A percentile compares a stretch with the other conserved stretches of the same genome.
Conservation (phyloP, 352 stramenopile species). For the Globisporangium yorkense region DNA sequence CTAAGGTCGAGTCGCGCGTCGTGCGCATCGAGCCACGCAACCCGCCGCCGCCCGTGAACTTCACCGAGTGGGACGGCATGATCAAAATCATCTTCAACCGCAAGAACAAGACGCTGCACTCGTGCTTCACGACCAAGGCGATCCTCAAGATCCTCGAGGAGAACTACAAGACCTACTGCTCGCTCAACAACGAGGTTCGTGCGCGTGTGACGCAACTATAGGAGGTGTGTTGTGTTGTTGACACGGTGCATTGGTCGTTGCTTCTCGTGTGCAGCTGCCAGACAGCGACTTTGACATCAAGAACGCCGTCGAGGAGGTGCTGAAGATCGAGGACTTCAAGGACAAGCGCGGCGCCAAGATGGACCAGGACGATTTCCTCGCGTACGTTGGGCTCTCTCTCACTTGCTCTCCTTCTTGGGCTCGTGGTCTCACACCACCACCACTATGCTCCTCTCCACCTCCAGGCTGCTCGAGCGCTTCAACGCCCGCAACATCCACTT, state of each 20-base stretch:
- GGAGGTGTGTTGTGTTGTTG: not conserved
- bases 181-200: slow-evolving; percentile 84
- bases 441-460: slow-evolving; percentile 1
- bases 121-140: slow-evolving; percentile 95
- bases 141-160: slow-evolving; percentile 94
- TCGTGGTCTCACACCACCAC: not conserved
- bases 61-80: slow-evolving; percentile 99
- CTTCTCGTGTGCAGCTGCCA: slow-evolving; percentile 33
- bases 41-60: slow-evolving; percentile 98
- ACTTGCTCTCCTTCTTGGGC: not conserved
- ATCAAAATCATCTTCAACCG: slow-evolving; percentile 99
- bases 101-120: slow-evolving; percentile 99
- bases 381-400: slow-evolving; percentile 28
- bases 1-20: slow-evolving; percentile 95
- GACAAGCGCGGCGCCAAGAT: slow-evolving; percentile 94
- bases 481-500: slow-evolving; percentile 97
- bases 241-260: not conserved
- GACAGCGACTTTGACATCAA: slow-evolving; percentile 88
- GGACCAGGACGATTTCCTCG: slow-evolving; percentile 97
- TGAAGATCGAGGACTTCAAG: slow-evolving; percentile 83
- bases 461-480: slow-evolving; percentile 92
- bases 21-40: slow-evolving; percentile 98
- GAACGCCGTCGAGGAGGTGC: slow-evolving; percentile 90
- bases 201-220: not conserved
- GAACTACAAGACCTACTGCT: slow-evolving; percentile 95